phyloP scores from a whole-genome alignment of 225 moss, liverwort and hornwort genomes.

The Physcomitrium patens region DNA sequence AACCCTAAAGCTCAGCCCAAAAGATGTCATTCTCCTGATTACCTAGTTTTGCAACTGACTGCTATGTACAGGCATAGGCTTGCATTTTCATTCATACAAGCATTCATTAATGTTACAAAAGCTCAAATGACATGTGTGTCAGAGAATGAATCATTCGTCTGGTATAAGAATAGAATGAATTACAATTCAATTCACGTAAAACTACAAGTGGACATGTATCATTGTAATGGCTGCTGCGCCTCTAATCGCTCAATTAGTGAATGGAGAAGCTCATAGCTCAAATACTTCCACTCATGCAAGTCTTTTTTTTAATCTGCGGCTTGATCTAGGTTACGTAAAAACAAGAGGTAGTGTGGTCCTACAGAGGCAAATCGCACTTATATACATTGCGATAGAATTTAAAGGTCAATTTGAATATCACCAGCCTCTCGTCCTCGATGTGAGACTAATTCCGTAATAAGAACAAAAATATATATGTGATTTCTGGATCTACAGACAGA shows the following conservation, averaged over 20 bases:
- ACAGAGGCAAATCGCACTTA: too few species aligned
- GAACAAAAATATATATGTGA: neutral
- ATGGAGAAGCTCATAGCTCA: neutral
- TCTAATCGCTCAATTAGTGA: constrained; percentile 8
- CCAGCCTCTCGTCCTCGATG: constrained; percentile 13
- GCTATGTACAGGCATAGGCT: neutral
- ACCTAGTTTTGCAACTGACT: constrained; percentile 14
- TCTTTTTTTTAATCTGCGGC: constrained; percentile 5
- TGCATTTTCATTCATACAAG: neutral
- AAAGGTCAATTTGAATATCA: neutral
- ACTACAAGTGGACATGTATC: constrained; percentile 9
- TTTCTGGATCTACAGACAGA: neutral
- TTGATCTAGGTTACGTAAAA: neutral
- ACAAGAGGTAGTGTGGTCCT: neutral
- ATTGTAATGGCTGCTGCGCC: constrained; percentile 12
- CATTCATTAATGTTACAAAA: neutral
- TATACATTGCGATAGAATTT: neutral
- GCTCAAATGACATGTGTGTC: neutral
- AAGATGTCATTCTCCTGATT: constrained; percentile 9
- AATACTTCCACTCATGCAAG: neutral
- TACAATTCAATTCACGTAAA: constrained; percentile 3
- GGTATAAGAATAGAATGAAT: neutral
- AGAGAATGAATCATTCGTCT: neutral
- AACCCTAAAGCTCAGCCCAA: constrained; percentile 21
- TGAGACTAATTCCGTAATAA: neutral